Evolutionary conservation across 805 yeast species (phyloP).

Genomic region (Phaffomyces opuntiae): DNA sequence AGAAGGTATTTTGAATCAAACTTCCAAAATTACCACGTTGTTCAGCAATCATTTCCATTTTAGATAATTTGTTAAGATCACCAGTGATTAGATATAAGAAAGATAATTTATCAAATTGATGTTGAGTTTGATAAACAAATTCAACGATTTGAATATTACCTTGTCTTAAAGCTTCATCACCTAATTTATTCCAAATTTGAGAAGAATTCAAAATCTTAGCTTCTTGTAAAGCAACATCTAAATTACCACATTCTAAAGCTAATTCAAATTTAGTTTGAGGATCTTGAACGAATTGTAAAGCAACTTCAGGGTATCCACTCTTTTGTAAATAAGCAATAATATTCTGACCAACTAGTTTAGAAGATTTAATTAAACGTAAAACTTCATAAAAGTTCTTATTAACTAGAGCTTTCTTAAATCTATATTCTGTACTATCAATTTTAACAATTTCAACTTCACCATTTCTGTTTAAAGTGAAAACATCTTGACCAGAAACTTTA

Average conservation of each 20-base stretch:
- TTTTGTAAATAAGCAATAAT: conserved; percentile 92
- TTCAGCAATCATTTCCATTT: conserved; percentile 87
- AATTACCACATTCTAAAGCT: conserved; percentile 89
- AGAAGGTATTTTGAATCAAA: conserved; percentile 75
- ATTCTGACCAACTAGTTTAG: conserved; percentile 94
- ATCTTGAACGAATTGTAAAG: conserved; percentile 93
- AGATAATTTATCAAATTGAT: conserved; percentile 80
- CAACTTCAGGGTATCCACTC: conserved; percentile 95
- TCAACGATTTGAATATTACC: conserved; percentile 86
- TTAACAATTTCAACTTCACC: conserved; percentile 74
- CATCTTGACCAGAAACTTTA: conserved; percentile 59
- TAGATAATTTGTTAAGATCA: conserved; percentile 62
- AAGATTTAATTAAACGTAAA: conserved; percentile 75
- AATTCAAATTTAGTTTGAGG: conserved; percentile 93
- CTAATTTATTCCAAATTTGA: conserved; percentile 73
- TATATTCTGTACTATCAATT: conserved; percentile 94
- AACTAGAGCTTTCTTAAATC: conserved; percentile 89
- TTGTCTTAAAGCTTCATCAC: conserved; percentile 80
- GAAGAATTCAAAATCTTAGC: conserved; percentile 69
- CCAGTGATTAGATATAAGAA: conserved; percentile 85
- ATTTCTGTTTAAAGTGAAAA: conserved; percentile 76
- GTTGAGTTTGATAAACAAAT: conserved; percentile 80
- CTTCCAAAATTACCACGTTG: conserved; percentile 77
- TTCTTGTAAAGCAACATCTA: conserved; percentile 80
- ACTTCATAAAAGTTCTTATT: conserved; percentile 90